Percentiles rank a stretch among this genome's conserved stretches.
These are phyloP conservation scores for Barbarea vulgaris DNA, from an alignment of 345 rosid genomes.

Conservation along the genomic window DNA sequence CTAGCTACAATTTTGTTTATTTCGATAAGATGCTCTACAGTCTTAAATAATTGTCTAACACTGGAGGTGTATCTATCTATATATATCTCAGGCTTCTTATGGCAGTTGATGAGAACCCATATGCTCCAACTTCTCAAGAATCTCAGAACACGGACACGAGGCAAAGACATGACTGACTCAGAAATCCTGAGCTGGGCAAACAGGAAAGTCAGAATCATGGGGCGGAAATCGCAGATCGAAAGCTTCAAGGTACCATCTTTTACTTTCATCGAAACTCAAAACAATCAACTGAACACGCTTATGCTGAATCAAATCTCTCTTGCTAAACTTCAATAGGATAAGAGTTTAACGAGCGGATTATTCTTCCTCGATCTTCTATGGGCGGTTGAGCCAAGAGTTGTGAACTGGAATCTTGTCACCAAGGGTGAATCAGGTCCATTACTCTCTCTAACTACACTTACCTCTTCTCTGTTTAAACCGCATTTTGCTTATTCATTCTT, in stretches of 20 bases:
- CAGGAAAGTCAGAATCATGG: conserved; percentile 63
- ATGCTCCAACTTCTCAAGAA: conserved; percentile 93
- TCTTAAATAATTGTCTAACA: conserved; percentile 1
- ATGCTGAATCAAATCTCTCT: conserved; percentile 4
- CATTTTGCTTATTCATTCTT: neutral
- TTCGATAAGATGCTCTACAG: conserved; percentile 8
- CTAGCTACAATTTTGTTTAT: neutral
- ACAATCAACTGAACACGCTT: neutral
- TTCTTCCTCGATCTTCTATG: conserved; percentile 94
- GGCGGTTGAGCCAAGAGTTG: conserved; percentile 95
- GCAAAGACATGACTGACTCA: conserved; percentile 77
- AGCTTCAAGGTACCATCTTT: conserved; percentile 72
- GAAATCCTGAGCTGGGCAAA: conserved; percentile 88
- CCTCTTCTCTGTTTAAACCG: neutral
- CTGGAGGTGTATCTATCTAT: neutral
- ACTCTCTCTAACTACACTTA: neutral
- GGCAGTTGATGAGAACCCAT: conserved; percentile 94
- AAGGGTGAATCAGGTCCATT: conserved; percentile 89
- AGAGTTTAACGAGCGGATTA: conserved; percentile 71
- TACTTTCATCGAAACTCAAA: neutral
- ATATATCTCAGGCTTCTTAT: conserved; percentile 74
- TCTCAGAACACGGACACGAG: conserved; percentile 73
- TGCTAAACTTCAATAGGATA: conserved; percentile 58
- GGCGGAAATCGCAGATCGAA: conserved; percentile 67
- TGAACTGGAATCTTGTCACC: conserved; percentile 96